Conservation (phyloP, 2,329 filamentous ascomycete genomes). For the Thyridium curvatum region DNA sequence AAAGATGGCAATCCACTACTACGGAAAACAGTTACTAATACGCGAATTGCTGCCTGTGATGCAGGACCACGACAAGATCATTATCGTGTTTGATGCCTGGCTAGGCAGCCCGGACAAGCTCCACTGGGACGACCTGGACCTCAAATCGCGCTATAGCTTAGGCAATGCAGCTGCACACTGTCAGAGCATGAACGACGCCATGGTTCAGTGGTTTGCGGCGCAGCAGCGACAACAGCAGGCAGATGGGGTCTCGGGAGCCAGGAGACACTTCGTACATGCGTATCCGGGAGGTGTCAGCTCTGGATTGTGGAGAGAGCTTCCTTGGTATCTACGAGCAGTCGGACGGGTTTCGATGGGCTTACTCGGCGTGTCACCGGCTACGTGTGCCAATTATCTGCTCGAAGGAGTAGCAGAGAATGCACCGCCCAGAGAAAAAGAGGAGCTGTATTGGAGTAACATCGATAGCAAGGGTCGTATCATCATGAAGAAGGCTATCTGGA, state of each 20-base stretch:
- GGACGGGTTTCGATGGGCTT: slow-evolving; percentile 9
- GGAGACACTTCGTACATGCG: slow-evolving; percentile 30
- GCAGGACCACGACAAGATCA: slow-evolving; percentile 26
- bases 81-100: slow-evolving; percentile 27
- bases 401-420: slow-evolving; percentile 10
- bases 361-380: slow-evolving; percentile 16
- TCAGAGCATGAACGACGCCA: slow-evolving; percentile 29
- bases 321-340: slow-evolving; percentile 18
- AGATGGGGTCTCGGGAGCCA: slow-evolving; percentile 7
- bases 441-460: slow-evolving; percentile 18
- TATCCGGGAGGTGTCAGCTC: slow-evolving; percentile 31
- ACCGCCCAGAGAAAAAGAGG: slow-evolving; percentile 9
- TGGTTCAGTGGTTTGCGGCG: slow-evolving; percentile 25
- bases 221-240: slow-evolving; percentile 12
- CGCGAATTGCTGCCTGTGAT: slow-evolving; percentile 29
- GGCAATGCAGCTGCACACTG: slow-evolving; percentile 27
- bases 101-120: slow-evolving; percentile 24
- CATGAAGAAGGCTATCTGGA: slow-evolving; percentile 18
- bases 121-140: slow-evolving; percentile 31
- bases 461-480: slow-evolving; percentile 19
- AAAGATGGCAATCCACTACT: slow-evolving; percentile 40
- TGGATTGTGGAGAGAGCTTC: slow-evolving; percentile 18
- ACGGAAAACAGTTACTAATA: slow-evolving; percentile 35
- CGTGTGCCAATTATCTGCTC: slow-evolving; percentile 19
- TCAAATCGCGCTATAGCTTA: slow-evolving; percentile 25